Base-by-base conservation (phyloP, 2,329 filamentous ascomycete species). In the Ophiostoma quercus region DNA sequence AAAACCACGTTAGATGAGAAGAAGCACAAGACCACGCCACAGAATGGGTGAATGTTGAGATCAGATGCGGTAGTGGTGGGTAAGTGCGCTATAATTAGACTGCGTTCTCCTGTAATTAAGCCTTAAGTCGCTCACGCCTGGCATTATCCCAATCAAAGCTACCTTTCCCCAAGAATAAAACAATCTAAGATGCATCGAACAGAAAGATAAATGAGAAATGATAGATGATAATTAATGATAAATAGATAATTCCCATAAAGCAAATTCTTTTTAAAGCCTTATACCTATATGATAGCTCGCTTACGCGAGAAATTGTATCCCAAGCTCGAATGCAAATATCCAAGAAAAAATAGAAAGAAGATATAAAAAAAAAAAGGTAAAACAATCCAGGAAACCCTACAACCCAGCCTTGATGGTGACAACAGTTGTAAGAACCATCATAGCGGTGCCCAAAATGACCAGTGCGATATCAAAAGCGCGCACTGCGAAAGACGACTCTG, bases 341-440 rank as follows among this genome's bases (percentile, higher is more conserved):
- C 9, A 57, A 22, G 3, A 3, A 57, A 57, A 57, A 25, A 25
- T 22, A 11, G 22, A 3, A 54, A 54, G 19, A 19, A 34, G 19
- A 34, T 5, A 62, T 1, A 37, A n/a, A 63, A 1, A 37, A n/a
- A 63, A 37, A n/a, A 3, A 0, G 16, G 43, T 2, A 39, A 65
- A 1, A n/a, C n/a, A n/a, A n/a, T n/a, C n/a, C n/a, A n/a, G n/a
- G n/a, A 41, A 16, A 12, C n/a, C 8, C 65, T 54, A 71, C 39
- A 71, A 16, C 3, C 69, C 69, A 8, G 66, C 47, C 37, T 66
- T 41, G 2, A 71, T 1, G 1, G 89, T 92, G 66, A 92, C 84
- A 16, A 80, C 76, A 0, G 89, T 91, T 0, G 90, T 92, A 75
- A 90, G 92, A 0, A 89, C 80, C 89, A 92, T 92, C 14, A 88